These are phyloP conservation scores for Alternaria longipes DNA, from an alignment of 2,329 filamentous ascomycete species.

Conservation along the genomic window DNA sequence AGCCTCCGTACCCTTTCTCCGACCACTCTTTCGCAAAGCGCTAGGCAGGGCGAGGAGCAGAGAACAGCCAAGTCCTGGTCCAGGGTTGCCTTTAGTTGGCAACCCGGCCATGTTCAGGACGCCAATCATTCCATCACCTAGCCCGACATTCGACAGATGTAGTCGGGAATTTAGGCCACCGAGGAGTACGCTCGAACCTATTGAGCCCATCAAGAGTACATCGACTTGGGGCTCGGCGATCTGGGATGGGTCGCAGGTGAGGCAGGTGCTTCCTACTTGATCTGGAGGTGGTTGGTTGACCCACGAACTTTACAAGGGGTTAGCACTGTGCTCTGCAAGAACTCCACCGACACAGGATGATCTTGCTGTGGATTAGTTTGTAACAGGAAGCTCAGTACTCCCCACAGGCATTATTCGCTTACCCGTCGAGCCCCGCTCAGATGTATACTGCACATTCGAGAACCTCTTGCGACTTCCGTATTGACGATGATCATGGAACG, in stretches of 20 bases:
- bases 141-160: slow-evolving; percentile 25
- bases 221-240: slow-evolving; percentile 20
- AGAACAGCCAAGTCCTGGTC: slow-evolving; percentile 25
- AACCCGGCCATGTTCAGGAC: slow-evolving; percentile 22
- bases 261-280: slow-evolving; percentile 16
- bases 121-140: slow-evolving; percentile 39
- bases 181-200: slow-evolving; percentile 21
- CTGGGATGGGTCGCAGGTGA: slow-evolving; percentile 27
- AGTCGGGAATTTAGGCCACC: slow-evolving; percentile 29
- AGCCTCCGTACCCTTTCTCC: slow-evolving; percentile 45
- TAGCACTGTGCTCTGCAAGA: neutral
- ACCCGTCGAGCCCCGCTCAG: neutral
- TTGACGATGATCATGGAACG: neutral
- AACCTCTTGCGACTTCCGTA: neutral
- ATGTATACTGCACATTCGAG: neutral
- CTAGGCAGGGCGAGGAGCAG: slow-evolving; percentile 15
- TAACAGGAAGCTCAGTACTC: neutral
- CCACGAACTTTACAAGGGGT: neutral
- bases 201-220: slow-evolving; percentile 19
- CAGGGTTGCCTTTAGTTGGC: slow-evolving; percentile 20
- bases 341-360: neutral
- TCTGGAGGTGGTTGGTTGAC: neutral
- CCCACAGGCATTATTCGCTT: neutral
- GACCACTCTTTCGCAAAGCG: slow-evolving; percentile 33
- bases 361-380: too few relatives aligned